A percentile compares a stretch with the other conserved stretches of the same genome.
Conservation (phyloP, 2,329 filamentous ascomycete species). For the Cladorrhinum sp. region DNA sequence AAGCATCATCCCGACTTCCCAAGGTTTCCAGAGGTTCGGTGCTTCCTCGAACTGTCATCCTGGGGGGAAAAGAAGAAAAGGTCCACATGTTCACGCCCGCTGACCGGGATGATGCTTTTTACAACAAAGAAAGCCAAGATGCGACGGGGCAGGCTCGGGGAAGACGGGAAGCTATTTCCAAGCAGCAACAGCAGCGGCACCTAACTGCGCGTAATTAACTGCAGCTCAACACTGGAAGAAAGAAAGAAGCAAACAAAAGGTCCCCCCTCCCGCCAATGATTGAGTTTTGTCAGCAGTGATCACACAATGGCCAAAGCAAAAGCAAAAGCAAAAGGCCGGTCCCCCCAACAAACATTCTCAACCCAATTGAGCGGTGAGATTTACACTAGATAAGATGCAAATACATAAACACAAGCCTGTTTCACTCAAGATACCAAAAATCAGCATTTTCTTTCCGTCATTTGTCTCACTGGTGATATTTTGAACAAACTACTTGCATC, state of each 20-base stretch:
- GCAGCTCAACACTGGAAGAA: too few species aligned
- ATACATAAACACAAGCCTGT: neutral
- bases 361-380: neutral
- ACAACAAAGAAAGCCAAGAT: neutral
- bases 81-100: neutral
- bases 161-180: neutral
- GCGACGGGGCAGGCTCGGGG: neutral
- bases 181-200: neutral
- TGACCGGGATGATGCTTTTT: neutral
- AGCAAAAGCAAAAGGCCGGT: too few species aligned
- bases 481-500: neutral
- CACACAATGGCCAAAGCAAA: neutral
- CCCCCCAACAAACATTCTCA: neutral
- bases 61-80: too few species aligned
- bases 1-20: neutral
- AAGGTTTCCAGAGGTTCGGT: neutral
- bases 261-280: neutral
- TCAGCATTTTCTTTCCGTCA: neutral
- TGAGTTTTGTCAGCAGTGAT: neutral
- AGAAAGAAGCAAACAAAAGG: neutral
- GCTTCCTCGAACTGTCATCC: too few species aligned
- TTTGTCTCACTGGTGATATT: neutral
- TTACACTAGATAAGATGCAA: neutral
- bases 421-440: neutral
- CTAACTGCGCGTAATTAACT: too few species aligned